A percentile compares a stretch with the other conserved stretches of the same genome.
Evolutionary conservation across 805 yeast genomes (phyloP).

Genomic region (Ogataea nonfermentans): DNA sequence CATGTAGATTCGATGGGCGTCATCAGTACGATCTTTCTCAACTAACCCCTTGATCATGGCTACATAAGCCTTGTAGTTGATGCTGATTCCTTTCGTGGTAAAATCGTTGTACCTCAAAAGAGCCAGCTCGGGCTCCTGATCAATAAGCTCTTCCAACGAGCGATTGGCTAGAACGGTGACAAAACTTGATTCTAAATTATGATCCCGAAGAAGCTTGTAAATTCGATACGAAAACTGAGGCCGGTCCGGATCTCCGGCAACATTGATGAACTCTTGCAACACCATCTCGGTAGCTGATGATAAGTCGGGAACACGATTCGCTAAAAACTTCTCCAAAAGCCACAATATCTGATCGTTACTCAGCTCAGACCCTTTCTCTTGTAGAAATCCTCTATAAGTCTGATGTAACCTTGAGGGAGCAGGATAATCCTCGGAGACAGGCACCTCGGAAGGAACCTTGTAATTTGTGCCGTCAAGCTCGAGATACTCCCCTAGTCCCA

Average conservation of each 20-base stretch:
- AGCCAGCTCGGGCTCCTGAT: constrained; percentile 6
- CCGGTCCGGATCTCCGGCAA: background rate
- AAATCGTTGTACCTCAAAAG: constrained; percentile 6
- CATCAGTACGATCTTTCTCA: constrained; percentile 9
- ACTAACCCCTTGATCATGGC: constrained; percentile 4
- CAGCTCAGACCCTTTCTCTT: too few species aligned
- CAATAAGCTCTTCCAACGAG: constrained; percentile 1
- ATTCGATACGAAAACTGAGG: constrained; percentile 1
- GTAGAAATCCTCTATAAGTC: too few species aligned
- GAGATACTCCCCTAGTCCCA: too few species aligned
- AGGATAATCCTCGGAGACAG: too few species aligned
- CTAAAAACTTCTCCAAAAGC: too few species aligned
- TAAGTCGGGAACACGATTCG: too few species aligned
- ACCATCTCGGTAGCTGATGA: too few species aligned
- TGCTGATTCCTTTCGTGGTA: background rate
- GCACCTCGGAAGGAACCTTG: too few species aligned
- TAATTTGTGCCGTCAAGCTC: too few species aligned
- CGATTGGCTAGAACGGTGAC: constrained; percentile 1
- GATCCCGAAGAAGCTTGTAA: constrained; percentile 6
- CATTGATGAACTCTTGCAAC: too few species aligned
- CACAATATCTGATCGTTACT: too few species aligned
- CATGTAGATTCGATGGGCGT: constrained; percentile 9
- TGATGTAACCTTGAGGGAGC: too few species aligned
- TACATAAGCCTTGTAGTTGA: constrained; percentile 4
- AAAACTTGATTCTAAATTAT: constrained; percentile 4